Evolutionary conservation across 148 eudicot species (phyloP).

Genomic region (Agrostemma githago): DNA sequence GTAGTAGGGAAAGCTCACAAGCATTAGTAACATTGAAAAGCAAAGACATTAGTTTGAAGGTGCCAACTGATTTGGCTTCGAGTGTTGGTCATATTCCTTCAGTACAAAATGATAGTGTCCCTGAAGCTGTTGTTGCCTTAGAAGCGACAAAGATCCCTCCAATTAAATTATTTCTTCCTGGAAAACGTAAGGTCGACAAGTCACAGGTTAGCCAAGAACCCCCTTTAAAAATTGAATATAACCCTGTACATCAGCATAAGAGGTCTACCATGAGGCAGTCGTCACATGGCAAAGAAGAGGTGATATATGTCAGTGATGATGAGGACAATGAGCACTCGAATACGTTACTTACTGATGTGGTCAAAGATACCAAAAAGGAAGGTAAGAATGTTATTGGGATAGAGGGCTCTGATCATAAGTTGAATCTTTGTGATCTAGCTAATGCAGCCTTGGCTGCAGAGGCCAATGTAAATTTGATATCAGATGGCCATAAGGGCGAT

Average conservation of each 20-base stretch:
- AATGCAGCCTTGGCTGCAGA: constrained; percentile 42
- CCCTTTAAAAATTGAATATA: constrained; percentile 15
- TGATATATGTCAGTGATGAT: constrained; percentile 83
- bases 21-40: constrained; percentile 23
- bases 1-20: constrained; percentile 24
- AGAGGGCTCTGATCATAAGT: constrained; percentile 31
- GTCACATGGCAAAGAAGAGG: constrained; percentile 36
- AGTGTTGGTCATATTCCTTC: constrained; percentile 24
- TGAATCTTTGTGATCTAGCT: constrained; percentile 35
- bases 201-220: constrained; percentile 19
- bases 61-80: constrained; percentile 27
- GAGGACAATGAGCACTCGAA: constrained; percentile 55
- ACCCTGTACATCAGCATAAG: constrained; percentile 26
- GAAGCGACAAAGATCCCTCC: constrained; percentile 37
- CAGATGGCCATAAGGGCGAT: constrained; percentile 33
- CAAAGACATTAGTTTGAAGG: constrained; percentile 26
- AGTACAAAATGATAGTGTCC: constrained; percentile 27
- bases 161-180: constrained; percentile 25
- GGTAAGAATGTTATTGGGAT: constrained; percentile 19
- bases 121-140: constrained; percentile 37
- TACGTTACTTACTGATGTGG: constrained; percentile 23
- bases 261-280: constrained; percentile 29
- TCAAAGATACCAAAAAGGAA: constrained; percentile 23
- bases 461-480: constrained; percentile 27
- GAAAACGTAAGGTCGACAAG: constrained; percentile 27